These are phyloP conservation scores for Paraphaeosphaeria minitans DNA, from an alignment of 2,329 filamentous ascomycete genomes.

Conservation along the genomic window DNA sequence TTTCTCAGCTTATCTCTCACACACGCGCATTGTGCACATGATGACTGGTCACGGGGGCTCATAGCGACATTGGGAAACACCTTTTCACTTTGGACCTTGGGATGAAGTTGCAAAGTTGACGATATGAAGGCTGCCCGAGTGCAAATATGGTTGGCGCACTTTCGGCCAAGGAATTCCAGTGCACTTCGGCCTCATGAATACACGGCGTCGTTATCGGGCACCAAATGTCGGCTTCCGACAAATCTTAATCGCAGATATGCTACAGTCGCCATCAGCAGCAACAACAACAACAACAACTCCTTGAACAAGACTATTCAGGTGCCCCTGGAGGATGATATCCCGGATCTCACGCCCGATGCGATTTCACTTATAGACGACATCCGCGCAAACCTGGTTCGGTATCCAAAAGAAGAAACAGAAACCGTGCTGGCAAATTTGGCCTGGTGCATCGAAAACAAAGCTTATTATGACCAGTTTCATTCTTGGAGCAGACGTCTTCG, in stretches of 20 bases:
- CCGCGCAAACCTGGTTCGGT: not conserved
- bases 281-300: not conserved
- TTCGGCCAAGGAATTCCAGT: not conserved
- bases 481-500: not conserved
- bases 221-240: not conserved
- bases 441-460: not conserved
- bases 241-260: not conserved
- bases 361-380: not conserved
- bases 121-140: constrained; percentile 1
- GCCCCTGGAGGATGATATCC: not conserved
- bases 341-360: not conserved
- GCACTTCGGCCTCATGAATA: not conserved
- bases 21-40: not conserved
- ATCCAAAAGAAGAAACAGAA: not conserved
- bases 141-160: not conserved
- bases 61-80: too few relatives aligned
- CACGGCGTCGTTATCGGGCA: not conserved
- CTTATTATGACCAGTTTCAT: not conserved
- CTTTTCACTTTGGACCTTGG: not conserved
- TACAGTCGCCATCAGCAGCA: not conserved
- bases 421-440: not conserved
- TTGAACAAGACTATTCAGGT: not conserved
- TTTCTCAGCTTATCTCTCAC: not conserved
- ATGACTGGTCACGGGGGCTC: not conserved
- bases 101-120: not conserved